Evolutionary conservation across 495 filamentous ascomycete genomes (phyloP), one percentile per base, ranked within the genome.

Genomic region (Staphylotrichum tortipilum): DNA sequence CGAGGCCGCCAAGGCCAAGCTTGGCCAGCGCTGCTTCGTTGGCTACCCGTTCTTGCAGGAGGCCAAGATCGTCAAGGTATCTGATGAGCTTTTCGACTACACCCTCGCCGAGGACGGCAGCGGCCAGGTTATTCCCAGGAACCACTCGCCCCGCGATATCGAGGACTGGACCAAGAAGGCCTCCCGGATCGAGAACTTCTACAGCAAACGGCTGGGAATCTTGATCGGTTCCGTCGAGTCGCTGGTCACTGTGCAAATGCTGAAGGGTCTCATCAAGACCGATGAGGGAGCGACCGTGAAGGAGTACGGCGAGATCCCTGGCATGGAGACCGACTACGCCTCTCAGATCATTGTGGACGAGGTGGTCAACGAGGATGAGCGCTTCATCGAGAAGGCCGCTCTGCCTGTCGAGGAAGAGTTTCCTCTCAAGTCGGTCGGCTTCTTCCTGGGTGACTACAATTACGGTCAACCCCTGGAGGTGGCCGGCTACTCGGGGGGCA

Each of bases 21-120:
- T 99, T 41, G 90, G 89, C 37, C 76, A 88, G 60, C 82, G 81
- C 61, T 88, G 94, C 44, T 86, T 89, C 64, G 87, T 97, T 52
- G 94, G 94, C 45, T 99, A 94, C 64, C 94, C 94, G 7, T 97
- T 94, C 68, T 66, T 99, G 54, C 87, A 94, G 58, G 94, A 99
- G 72, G 94, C 86, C 38, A 89, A 88, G 61, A 85, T 97, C 19
- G 74, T 84, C 44, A 79, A 80, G 29, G 86, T 99, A 3, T 94
- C 89, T 1, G 94, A 99, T 60, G 91, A 97, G 64, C 72, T 97
- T 11, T 97, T 96, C 61, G 82, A 88, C 57, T 99, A 97, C 62
- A 67, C 78, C n/a, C 69, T 86, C 42, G 60, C 61, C 9, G 47
- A 56, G 18, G 77, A 85, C 14, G 68, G 75, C 17, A 77, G 79